Evolutionary conservation across 805 yeast genomes (phyloP), one percentile per base, ranked within the genome.

Genomic region (Scheffersomyces stipitis): DNA sequence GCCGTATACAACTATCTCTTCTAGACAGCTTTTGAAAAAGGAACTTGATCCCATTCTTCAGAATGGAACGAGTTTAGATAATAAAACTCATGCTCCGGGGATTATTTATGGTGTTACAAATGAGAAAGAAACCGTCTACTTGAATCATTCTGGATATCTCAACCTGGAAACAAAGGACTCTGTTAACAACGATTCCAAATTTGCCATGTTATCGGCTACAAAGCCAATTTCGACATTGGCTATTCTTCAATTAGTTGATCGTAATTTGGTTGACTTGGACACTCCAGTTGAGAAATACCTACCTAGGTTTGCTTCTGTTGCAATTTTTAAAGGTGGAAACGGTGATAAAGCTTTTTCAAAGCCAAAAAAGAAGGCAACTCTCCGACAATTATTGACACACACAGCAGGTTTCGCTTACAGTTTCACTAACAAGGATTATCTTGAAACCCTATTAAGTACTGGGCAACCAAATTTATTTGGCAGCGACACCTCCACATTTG

Each of bases 141-240:
- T 58, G n/a, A 49, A 51, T 28, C 44, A 52, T 4, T 34, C 36
- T 9, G 68, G 68, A 3, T 41, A 45, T 2, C 44, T 42, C 28
- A 42, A 48, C 32, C 15, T 54, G 5, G 51, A 49, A 4, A 34
- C 48, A 2, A 40, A 44, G 12, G 46, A 43, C 3, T 46, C 50
- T 4, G 40, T 54, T 1, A 6, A 33, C 13, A 29, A 33, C 4
- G 57, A 61, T 29, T 44, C 53, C 27, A 38, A 46, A 4, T 41
- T 62, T 24, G 38, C 52, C 3, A 46, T 33, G 16, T 62, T 41
- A 33, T 64, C 70, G 5, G 56, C 60, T 28, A 58, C 69, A 5
- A 65, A 65, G 38, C 45, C 66, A 8, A 46, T 65, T 26, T 62
- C 74, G 1, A 56, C 38, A 5, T 56, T 62, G 51, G 72, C 65